Percentiles rank a stretch among this genome's conserved stretches.
Conservation (phyloP, 176 grass and related monocot genomes). For the Chrysopogon serrulatus region DNA sequence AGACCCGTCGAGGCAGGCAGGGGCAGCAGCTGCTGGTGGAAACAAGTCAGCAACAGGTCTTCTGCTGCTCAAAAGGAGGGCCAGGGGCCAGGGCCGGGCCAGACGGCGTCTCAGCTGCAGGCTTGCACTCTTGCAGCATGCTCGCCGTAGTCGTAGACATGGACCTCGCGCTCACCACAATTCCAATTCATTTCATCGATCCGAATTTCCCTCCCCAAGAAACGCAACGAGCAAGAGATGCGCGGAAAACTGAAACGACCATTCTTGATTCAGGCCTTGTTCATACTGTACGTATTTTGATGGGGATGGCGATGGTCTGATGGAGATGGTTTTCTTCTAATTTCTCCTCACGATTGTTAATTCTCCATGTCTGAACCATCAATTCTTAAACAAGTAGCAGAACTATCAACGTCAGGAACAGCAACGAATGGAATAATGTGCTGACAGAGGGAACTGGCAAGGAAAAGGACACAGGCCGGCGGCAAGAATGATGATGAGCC, state of each 20-base stretch:
- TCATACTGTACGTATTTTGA: not conserved
- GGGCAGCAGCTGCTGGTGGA: not conserved
- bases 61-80: not conserved
- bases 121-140: not conserved
- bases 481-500: not conserved
- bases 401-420: slow-evolving; percentile 17
- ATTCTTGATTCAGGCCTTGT: not conserved
- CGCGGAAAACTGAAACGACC: not conserved
- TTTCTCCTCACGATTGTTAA: no score
- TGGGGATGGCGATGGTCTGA: not conserved
- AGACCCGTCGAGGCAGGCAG: not conserved
- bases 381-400: not conserved
- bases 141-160: not conserved
- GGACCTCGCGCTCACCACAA: not conserved
- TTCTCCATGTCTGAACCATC: not conserved
- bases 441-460: not conserved
- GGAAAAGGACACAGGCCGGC: not conserved
- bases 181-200: not conserved
- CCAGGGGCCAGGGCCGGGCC: no score
- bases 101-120: not conserved
- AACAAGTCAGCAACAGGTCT: not conserved
- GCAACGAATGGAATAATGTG: not conserved
- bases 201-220: no score
- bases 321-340: not conserved
- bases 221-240: not conserved